These are phyloP conservation scores for Suillus discolor DNA, from an alignment of 768 basidiomycete genomes.

Conservation along the genomic window DNA sequence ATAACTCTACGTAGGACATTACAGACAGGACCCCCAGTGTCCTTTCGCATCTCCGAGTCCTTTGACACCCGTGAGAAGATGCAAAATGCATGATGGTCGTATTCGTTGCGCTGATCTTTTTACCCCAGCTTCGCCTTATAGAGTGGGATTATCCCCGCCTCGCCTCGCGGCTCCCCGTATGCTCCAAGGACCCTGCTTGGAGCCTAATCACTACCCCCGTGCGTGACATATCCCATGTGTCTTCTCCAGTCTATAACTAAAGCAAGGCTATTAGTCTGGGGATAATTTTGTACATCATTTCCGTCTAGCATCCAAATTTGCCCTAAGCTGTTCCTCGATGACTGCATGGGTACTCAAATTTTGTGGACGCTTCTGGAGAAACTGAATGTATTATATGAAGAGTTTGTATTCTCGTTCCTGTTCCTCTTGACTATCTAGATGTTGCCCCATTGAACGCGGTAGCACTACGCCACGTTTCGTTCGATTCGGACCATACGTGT, in stretches of 20 bases:
- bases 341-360: neutral
- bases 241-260: neutral
- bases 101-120: conserved; percentile 1
- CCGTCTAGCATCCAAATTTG: neutral
- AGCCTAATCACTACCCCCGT: neutral
- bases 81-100: no score
- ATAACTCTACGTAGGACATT: no score
- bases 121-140: neutral
- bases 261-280: neutral
- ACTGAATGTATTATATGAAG: neutral
- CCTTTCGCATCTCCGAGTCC: neutral
- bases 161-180: neutral
- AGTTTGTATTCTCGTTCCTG: neutral
- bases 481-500: neutral
- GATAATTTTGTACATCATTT: neutral
- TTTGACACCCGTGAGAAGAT: conserved; percentile 2
- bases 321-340: neutral
- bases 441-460: neutral
- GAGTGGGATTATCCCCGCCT: neutral
- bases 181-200: neutral
- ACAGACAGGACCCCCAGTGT: no score
- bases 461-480: neutral
- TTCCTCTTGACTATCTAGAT: neutral
- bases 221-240: neutral
- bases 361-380: neutral